These are phyloP conservation scores for Dendrobium huoshanense DNA, from an alignment of 106 monocot genomes.

Conservation along the genomic window DNA sequence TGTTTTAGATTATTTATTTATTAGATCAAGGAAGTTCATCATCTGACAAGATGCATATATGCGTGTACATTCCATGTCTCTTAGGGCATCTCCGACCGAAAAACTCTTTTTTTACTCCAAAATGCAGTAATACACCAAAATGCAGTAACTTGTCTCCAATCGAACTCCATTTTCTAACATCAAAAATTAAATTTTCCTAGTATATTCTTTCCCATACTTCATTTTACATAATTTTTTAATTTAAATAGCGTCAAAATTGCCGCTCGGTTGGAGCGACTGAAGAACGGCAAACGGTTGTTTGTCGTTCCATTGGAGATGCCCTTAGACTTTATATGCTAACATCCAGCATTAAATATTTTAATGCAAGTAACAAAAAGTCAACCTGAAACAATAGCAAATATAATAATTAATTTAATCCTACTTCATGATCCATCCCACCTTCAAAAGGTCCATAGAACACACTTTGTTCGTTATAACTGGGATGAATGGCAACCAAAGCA, in stretches of 20 bases:
- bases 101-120: no score
- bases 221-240: no score
- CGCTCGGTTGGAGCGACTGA: no score
- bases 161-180: no score
- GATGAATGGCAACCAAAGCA: conserved; percentile 75
- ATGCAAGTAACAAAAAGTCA: neutral
- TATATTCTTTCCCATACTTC: no score
- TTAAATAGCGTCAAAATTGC: no score
- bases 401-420: conserved; percentile 1
- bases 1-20: neutral
- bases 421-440: conserved; percentile 40
- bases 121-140: no score
- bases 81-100: neutral
- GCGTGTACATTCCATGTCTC: neutral
- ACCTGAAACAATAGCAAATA: neutral
- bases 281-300: no score
- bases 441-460: conserved; percentile 98
- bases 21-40: neutral
- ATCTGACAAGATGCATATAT: neutral
- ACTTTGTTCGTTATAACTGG: conserved; percentile 73
- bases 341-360: neutral
- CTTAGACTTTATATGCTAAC: neutral
- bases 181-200: no score
- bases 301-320: no score
- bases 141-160: no score